Base-by-base conservation (phyloP, 2,329 filamentous ascomycete genomes). In the Aspergillus caelatus region DNA sequence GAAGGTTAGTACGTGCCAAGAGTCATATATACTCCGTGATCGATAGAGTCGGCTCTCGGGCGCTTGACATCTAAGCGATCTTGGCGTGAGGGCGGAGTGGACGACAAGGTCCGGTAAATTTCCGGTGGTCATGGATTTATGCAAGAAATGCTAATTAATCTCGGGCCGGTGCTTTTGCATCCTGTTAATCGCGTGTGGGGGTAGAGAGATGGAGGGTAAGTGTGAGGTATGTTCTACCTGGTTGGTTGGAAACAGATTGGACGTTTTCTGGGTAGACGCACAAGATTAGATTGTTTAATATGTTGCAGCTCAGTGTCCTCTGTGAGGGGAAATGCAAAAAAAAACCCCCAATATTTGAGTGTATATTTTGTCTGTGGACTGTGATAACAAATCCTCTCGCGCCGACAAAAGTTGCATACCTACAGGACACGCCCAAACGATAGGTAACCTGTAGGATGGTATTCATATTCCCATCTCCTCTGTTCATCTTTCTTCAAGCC, bases 31-130 rank as follows among this genome's bases (percentile, higher is more conserved):
- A 16, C 21, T 50, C 50, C 41, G 21, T 28, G 16, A n/a, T 39
- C 16, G 41, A 39, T 36, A 34, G 12, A 39, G 39, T 56, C 57
- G 23, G 19, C 39, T 39, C 23, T 39, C 50, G 28, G 36, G 9
- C 16, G 39, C 34, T 45, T 23, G 34, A 39, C 21, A 34, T 43
- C 19, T 34, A 28, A 48, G 21, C 19, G 26, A 52, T 34, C 61
- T 60, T 63, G 61, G 61, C 61, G 28, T 14, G 21, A 23, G 19
- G 26, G 32, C 28, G 58, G 50, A 52, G 60, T 63, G 61, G 61
- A 55, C 53, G 30, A 53, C 23, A 60, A 57, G 21, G 32, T 57
- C 61, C 61, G 61, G 61, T 53, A 60, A 63, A 63, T 54, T 23
- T 28, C 61, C 61, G 61, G 16, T 26, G 36, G 34, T n/a, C 46